Evolutionary conservation across 1,284 basidiomycete species (phyloP).

Genomic region (Ustilago nuda): DNA sequence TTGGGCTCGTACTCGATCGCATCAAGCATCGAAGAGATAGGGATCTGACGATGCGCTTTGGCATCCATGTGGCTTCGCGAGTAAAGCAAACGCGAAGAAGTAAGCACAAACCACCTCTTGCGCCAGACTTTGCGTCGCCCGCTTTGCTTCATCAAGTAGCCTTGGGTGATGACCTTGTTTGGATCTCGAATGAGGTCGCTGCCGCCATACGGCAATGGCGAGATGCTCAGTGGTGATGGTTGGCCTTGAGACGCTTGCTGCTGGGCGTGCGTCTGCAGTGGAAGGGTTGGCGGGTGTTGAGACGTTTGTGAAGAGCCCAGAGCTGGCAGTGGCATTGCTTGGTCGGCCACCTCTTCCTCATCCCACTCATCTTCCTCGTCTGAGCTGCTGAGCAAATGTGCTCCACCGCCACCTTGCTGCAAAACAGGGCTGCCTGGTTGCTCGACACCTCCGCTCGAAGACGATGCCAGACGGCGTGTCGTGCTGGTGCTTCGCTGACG

Average conservation of each 20-base stretch:
- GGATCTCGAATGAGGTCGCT: constrained; percentile 55
- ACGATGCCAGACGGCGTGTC: constrained; percentile 32
- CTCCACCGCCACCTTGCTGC: constrained; percentile 15
- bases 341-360: constrained; percentile 61
- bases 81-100: constrained; percentile 68
- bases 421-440: constrained; percentile 35
- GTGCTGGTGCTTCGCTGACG: constrained; percentile 43
- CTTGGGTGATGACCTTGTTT: constrained; percentile 71
- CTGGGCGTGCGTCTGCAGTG: constrained; percentile 14
- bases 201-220: constrained; percentile 15
- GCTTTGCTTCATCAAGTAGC: constrained; percentile 97
- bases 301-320: constrained; percentile 27
- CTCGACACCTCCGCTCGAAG: constrained; percentile 27
- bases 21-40: constrained; percentile 86
- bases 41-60: constrained; percentile 86
- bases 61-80: constrained; percentile 73
- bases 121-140: constrained; percentile 92
- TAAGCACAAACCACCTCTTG: constrained; percentile 75
- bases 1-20: constrained; percentile 81
- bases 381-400: constrained; percentile 53
- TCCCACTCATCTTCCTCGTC: constrained; percentile 65
- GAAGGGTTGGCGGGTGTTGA: constrained; percentile 6
- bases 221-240: constrained; percentile 17
- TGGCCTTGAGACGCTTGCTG: constrained; percentile 21
- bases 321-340: constrained; percentile 61